Evolutionary conservation across 179 eudicot species (phyloP), one percentile per base, ranked within the genome.

Genomic region (Actinidia chinensis): DNA sequence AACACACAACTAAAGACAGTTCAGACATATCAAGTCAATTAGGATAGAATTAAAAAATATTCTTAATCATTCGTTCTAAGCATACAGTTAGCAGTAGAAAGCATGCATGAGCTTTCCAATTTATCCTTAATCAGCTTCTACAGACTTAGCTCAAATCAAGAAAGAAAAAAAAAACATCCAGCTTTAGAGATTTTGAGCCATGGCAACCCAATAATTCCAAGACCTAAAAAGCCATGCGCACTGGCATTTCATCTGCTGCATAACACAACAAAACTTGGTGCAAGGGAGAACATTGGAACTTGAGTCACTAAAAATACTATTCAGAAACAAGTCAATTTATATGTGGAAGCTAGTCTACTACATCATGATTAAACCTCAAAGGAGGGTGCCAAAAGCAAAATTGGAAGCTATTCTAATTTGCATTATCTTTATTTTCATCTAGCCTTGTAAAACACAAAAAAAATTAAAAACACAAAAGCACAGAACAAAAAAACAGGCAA

Each of bases 181-280:
- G 98, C 92, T 95, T 91, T 43, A 93, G 71, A 95, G 95, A 84
- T 91, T 95, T 86, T 87, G 89, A 66, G 99, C 97, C 99, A 95
- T 54, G 99, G 99, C 59, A 87, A 86, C 54, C 99, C 98, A 98
- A 95, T 95, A 59, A 95, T 95, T 80, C 99, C 98, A 75, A 95
- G 87, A 51, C 99, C 99, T 75, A 95, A 86, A 82, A 95, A 95
- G 54, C 99, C 99, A 85, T 81, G 14, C 89, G 83, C 64, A 88
- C 84, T 33, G 91, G 89, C 54, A 77, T 82, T 71, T 79, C 92
- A 84, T 89, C 98, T 85, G 88, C 86, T 82, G 76, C 60, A 23
- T 63, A 78, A 75, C 50, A 75, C n/a, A 75, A n/a, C 42, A 75
- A 44, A 83, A 73, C 40, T 66, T 72, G 40, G 67, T 25, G 44